Evolutionary conservation across 1,139 yeast genomes (phyloP).

Genomic region (Candida glucosophila): DNA sequence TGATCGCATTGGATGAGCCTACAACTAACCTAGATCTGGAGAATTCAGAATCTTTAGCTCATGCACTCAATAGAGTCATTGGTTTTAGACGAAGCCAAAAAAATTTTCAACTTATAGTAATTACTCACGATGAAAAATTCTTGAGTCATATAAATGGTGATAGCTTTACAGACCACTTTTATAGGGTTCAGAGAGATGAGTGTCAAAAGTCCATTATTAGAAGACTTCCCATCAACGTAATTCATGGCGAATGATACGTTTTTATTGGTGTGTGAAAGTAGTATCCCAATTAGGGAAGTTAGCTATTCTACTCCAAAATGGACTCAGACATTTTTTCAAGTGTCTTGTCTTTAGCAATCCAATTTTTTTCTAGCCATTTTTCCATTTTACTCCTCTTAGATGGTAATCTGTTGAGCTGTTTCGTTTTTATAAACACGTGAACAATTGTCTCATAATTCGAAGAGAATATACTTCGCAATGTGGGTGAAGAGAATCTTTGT

Average conservation of each 20-base stretch:
- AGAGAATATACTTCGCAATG: slow-evolving; percentile 47
- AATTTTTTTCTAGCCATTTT: slow-evolving; percentile 61
- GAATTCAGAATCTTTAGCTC: slow-evolving; percentile 82
- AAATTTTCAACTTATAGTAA: slow-evolving; percentile 89
- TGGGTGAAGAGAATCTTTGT: slow-evolving; percentile 25
- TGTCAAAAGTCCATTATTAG: slow-evolving; percentile 69
- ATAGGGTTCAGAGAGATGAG: slow-evolving; percentile 71
- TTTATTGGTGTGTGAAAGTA: too few relatives aligned
- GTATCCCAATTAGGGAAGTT: neutral
- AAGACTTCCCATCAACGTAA: slow-evolving; percentile 33
- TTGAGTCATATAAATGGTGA: slow-evolving; percentile 78
- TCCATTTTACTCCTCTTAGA: slow-evolving; percentile 45
- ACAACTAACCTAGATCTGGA: slow-evolving; percentile 91
- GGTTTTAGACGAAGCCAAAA: slow-evolving; percentile 66
- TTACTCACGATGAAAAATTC: slow-evolving; percentile 93
- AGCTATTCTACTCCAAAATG: neutral
- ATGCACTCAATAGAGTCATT: slow-evolving; percentile 68
- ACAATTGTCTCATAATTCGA: slow-evolving; percentile 32
- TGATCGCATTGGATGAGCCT: slow-evolving; percentile 95
- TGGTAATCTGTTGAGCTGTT: slow-evolving; percentile 42
- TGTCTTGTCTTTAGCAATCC: slow-evolving; percentile 59
- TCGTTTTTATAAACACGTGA: slow-evolving; percentile 40
- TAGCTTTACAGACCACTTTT: slow-evolving; percentile 83
- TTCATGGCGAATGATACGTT: slow-evolving; percentile 22
- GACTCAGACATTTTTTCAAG: slow-evolving; percentile 3